Evolutionary conservation across 495 filamentous ascomycete genomes (phyloP).

Genomic region (Daldinia grandis): DNA sequence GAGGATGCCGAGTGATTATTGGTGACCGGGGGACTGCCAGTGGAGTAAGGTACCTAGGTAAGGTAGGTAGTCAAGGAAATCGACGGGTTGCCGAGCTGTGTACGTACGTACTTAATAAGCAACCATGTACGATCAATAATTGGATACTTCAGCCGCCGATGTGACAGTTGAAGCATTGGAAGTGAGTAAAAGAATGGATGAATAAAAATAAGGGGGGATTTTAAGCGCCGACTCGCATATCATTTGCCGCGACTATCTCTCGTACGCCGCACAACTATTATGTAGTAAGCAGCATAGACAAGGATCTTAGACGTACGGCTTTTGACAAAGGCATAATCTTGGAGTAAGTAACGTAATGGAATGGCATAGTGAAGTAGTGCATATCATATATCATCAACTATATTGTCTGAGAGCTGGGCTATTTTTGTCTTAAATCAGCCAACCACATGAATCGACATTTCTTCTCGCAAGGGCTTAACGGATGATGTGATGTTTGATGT

Average conservation of each 20-base stretch:
- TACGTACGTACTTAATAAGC: slow-evolving; percentile 32
- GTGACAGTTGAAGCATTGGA: slow-evolving; percentile 22
- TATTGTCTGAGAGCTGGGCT: background rate
- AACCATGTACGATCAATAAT: slow-evolving; percentile 25
- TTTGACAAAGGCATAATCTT: background rate
- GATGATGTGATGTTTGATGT: background rate
- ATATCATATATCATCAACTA: background rate
- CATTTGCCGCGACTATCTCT: slow-evolving; percentile 29
- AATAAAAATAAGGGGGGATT: background rate
- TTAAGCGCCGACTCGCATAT: slow-evolving; percentile 20
- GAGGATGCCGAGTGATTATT: slow-evolving; percentile 39
- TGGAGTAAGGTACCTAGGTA: too few species aligned
- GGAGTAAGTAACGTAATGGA: background rate
- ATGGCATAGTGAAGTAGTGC: background rate
- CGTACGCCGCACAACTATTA: background rate
- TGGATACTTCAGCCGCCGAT: slow-evolving; percentile 36
- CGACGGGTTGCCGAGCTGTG: slow-evolving; percentile 10
- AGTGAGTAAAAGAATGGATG: slow-evolving; percentile 23
- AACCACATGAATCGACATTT: background rate
- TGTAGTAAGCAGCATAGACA: background rate
- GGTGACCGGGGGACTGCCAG: slow-evolving; percentile 35
- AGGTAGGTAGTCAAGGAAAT: slow-evolving; percentile 12
- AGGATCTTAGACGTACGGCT: background rate
- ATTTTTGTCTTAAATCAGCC: background rate
- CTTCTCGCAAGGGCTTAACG: background rate